These are phyloP conservation scores for Platismatia glauca DNA, from an alignment of 495 filamentous ascomycete species.

Conservation along the genomic window DNA sequence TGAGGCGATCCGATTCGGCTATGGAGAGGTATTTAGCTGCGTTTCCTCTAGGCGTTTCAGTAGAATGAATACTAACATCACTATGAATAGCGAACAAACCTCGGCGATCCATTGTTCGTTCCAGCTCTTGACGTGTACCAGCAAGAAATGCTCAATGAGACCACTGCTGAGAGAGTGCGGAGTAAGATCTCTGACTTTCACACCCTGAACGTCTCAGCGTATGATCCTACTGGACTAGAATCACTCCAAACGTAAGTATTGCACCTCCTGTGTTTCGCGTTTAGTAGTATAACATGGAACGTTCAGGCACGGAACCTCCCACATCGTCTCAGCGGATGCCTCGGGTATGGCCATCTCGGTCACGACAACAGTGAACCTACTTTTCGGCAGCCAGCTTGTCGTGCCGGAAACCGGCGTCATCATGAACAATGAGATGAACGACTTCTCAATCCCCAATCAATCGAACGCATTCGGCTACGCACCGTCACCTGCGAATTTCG, in stretches of 20 bases:
- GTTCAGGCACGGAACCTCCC: slow-evolving; percentile 60
- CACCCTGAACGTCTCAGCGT: slow-evolving; percentile 60
- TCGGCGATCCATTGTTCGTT: slow-evolving; percentile 75
- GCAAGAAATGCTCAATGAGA: slow-evolving; percentile 51
- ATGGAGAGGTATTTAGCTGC: slow-evolving; percentile 47
- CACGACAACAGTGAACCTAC: slow-evolving; percentile 76
- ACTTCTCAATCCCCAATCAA: slow-evolving; percentile 36
- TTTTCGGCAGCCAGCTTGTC: slow-evolving; percentile 71
- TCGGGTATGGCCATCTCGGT: slow-evolving; percentile 61
- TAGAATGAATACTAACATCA: neutral
- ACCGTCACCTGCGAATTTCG: slow-evolving; percentile 71
- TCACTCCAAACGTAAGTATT: slow-evolving; percentile 47
- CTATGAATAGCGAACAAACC: slow-evolving; percentile 41
- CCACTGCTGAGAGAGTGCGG: slow-evolving; percentile 50
- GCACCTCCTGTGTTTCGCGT: neutral
- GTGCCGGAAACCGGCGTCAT: slow-evolving; percentile 77
- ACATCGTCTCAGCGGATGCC: slow-evolving; percentile 60
- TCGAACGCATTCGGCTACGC: slow-evolving; percentile 76
- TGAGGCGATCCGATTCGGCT: slow-evolving; percentile 81
- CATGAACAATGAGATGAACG: slow-evolving; percentile 94
- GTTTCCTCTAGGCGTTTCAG: neutral
- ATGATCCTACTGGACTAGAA: slow-evolving; percentile 56
- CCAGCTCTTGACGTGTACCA: slow-evolving; percentile 54
- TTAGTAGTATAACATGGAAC: neutral
- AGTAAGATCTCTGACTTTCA: slow-evolving; percentile 57